A percentile compares a stretch with the other conserved stretches of the same genome.
phyloP scores from a whole-genome alignment of 495 filamentous ascomycete genomes.

The Xylaria cubensis region DNA sequence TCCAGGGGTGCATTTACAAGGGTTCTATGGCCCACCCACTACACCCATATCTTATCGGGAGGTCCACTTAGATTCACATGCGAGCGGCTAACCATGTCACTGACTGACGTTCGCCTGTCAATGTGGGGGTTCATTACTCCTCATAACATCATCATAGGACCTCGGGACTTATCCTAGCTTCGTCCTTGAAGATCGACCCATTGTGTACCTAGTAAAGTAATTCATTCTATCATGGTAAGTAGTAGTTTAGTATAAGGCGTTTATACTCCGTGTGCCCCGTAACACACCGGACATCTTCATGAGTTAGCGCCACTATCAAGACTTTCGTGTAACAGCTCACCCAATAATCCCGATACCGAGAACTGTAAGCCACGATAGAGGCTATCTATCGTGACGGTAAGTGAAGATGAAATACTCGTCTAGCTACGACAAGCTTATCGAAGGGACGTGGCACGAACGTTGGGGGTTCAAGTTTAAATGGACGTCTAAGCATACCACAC shows the following conservation, averaged over 20 bases:
- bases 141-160: neutral
- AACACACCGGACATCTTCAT: neutral
- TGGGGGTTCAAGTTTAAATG: slow-evolving; percentile 78
- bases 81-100: neutral
- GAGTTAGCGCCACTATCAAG: neutral
- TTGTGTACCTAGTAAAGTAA: neutral
- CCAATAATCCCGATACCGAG: neutral
- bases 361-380: neutral
- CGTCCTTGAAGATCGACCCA: slow-evolving; percentile 1
- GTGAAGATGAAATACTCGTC: slow-evolving; percentile 26
- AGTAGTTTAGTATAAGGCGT: neutral
- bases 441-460: slow-evolving; percentile 50
- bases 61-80: neutral
- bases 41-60: neutral
- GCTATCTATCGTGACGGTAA: neutral
- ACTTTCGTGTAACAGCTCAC: neutral
- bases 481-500: slow-evolving; percentile 68
- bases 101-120: neutral
- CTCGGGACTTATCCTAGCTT: neutral
- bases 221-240: neutral
- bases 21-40: neutral
- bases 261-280: neutral
- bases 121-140: neutral
- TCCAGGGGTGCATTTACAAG: neutral
- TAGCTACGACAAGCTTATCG: neutral